These are phyloP conservation scores for Coniella vitis DNA, from an alignment of 2,329 filamentous ascomycete genomes.

Conservation along the genomic window DNA sequence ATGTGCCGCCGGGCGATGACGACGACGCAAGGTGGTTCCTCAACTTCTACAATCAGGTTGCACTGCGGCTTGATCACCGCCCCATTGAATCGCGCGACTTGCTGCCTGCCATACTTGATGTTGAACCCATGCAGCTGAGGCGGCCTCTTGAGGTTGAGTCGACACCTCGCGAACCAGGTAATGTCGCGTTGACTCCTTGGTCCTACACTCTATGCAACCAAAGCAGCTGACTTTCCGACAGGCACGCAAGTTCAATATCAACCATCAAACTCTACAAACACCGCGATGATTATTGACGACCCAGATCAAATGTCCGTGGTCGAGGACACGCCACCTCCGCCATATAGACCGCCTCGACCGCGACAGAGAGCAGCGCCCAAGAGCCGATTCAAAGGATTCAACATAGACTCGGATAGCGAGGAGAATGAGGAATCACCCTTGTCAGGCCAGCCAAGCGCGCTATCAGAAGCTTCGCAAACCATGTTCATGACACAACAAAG, in stretches of 20 bases:
- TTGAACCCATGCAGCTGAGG: slow-evolving; percentile 66
- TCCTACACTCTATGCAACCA: neutral
- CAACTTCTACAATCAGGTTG: slow-evolving; percentile 61
- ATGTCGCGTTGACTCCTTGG: neutral
- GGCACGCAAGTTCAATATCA: neutral
- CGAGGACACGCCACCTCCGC: slow-evolving; percentile 15
- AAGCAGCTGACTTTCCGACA: neutral
- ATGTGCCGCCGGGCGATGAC: slow-evolving; percentile 48
- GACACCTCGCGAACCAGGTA: slow-evolving; percentile 22
- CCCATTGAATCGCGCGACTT: slow-evolving; percentile 88
- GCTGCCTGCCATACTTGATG: slow-evolving; percentile 78
- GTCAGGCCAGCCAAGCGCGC: slow-evolving; percentile 4
- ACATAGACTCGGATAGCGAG: slow-evolving; percentile 33
- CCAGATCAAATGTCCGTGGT: slow-evolving; percentile 6
- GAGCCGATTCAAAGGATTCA: slow-evolving; percentile 69
- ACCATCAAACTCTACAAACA: slow-evolving; percentile 1
- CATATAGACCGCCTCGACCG: slow-evolving; percentile 20
- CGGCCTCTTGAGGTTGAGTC: slow-evolving; percentile 54
- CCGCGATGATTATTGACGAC: slow-evolving; percentile 23
- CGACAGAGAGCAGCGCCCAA: slow-evolving; percentile 35
- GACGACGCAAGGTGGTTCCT: slow-evolving; percentile 58
- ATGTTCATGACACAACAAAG: slow-evolving; percentile 52
- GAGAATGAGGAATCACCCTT: slow-evolving; percentile 27
- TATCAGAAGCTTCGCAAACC: slow-evolving; percentile 29
- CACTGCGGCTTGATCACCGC: slow-evolving; percentile 68